A percentile compares a stretch with the other conserved stretches of the same genome.
Conservation (phyloP, 768 basidiomycete species). For the Chalciporus sphaerocephalus region DNA sequence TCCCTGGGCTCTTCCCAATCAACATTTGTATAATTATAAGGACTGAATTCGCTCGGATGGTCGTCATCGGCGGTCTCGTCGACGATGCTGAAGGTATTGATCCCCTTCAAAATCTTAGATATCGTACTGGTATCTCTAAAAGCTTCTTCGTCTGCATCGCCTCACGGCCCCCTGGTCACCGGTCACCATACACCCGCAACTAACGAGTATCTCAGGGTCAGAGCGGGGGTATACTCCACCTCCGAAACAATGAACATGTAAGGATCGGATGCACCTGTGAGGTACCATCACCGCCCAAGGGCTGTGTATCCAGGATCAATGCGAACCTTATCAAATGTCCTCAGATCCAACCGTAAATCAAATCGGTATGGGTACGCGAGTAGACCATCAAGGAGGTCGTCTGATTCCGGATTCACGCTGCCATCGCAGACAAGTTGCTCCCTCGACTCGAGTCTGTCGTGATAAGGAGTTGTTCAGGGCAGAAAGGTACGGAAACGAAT, state of each 20-base stretch:
- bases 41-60: constrained; percentile 36
- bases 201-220: constrained; percentile 16
- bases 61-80: constrained; percentile 30
- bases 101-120: constrained; percentile 10
- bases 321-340: constrained; percentile 33
- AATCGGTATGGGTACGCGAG: no score
- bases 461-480: no score
- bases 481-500: no score
- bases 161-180: no score
- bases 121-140: constrained; percentile 23
- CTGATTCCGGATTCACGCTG: constrained; percentile 42
- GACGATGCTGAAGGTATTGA: constrained; percentile 29
- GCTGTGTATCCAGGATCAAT: constrained; percentile 36
- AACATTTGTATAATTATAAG: constrained; percentile 19
- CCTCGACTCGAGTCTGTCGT: constrained; percentile 21
- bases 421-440: constrained; percentile 38
- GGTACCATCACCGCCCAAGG: constrained; percentile 47
- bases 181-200: constrained; percentile 24
- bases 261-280: constrained; percentile 39
- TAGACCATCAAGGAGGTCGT: constrained; percentile 32
- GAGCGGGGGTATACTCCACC: constrained; percentile 1
- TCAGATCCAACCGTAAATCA: constrained; percentile 32
- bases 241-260: constrained; percentile 27
- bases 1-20: constrained; percentile 38
- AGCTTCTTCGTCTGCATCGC: constrained; percentile 37